Conservation (phyloP, 2,329 filamentous ascomycete species). For the Madurella fahalii region DNA sequence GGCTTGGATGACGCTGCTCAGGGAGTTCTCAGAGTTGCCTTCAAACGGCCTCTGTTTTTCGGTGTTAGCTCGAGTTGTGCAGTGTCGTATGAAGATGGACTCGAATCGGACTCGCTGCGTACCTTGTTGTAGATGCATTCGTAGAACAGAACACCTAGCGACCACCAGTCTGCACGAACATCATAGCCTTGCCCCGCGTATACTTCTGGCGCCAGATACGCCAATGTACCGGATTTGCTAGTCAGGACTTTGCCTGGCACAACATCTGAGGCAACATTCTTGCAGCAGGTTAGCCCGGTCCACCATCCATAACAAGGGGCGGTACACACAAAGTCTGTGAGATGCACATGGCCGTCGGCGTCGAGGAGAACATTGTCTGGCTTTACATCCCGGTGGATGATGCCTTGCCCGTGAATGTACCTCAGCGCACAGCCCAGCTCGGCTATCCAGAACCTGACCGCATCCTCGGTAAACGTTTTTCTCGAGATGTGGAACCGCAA, state of each 20-base stretch:
- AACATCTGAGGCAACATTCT: conserved; percentile 97
- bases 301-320: not conserved
- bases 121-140: conserved; percentile 99
- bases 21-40: conserved; percentile 74
- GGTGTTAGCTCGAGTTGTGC: conserved; percentile 29
- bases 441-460: conserved; percentile 94
- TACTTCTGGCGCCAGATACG: conserved; percentile 93
- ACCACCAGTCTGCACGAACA: conserved; percentile 96
- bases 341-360: conserved; percentile 87
- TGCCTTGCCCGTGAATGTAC: conserved; percentile 81
- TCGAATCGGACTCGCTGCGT: conserved; percentile 27
- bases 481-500: conserved; percentile 95
- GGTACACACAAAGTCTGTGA: conserved; percentile 85
- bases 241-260: conserved; percentile 76
- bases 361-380: conserved; percentile 88
- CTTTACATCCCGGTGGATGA: conserved; percentile 88
- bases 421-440: conserved; percentile 86
- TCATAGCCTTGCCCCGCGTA: conserved; percentile 88
- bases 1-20: conserved; percentile 76
- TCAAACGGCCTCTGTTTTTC: conserved; percentile 77
- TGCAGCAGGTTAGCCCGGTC: conserved; percentile 27
- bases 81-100: not conserved
- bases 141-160: conserved; percentile 94
- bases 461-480: conserved; percentile 97
- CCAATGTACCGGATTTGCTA: conserved; percentile 94